phyloP scores from a whole-genome alignment of 129 eudicot genomes.

The Erigeron canadensis region DNA sequence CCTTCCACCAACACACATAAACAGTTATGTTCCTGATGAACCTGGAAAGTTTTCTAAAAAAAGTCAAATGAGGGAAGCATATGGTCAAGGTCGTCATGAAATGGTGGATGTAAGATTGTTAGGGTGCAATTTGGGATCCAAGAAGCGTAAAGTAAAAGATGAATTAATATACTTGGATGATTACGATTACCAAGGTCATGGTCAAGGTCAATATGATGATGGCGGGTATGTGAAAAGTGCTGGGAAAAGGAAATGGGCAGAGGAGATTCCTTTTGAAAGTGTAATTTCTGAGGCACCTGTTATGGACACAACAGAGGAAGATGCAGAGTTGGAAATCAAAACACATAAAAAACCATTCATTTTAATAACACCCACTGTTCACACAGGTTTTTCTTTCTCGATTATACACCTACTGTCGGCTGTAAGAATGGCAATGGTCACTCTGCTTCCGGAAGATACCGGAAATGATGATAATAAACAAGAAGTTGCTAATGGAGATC shows the following conservation, averaged over 20 bases:
- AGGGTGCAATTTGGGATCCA: slow-evolving; percentile 51
- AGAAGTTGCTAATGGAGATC: slow-evolving; percentile 34
- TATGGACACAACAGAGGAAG: slow-evolving; percentile 46
- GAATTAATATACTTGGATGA: slow-evolving; percentile 46
- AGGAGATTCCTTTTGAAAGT: slow-evolving; percentile 38
- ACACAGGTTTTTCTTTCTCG: slow-evolving; percentile 85
- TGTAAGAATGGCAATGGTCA: slow-evolving; percentile 82
- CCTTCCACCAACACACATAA: slow-evolving; percentile 43
- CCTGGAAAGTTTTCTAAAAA: slow-evolving; percentile 45
- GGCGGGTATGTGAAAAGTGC: slow-evolving; percentile 33
- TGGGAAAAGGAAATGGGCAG: slow-evolving; percentile 51
- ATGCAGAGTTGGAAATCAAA: slow-evolving; percentile 53
- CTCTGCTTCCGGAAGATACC: slow-evolving; percentile 64
- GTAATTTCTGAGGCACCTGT: slow-evolving; percentile 39
- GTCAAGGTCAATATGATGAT: slow-evolving; percentile 46
- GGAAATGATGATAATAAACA: slow-evolving; percentile 38
- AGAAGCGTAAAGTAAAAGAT: slow-evolving; percentile 62
- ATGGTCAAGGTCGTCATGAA: slow-evolving; percentile 41
- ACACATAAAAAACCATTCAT: slow-evolving; percentile 64
- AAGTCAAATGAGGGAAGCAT: slow-evolving; percentile 47
- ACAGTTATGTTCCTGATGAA: slow-evolving; percentile 34
- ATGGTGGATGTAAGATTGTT: slow-evolving; percentile 42
- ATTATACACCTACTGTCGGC: slow-evolving; percentile 91
- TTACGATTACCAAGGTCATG: slow-evolving; percentile 33
- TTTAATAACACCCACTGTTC: slow-evolving; percentile 80